Evolutionary conservation across 1,139 yeast species (phyloP).

Genomic region (Arxiozyma telluris): DNA sequence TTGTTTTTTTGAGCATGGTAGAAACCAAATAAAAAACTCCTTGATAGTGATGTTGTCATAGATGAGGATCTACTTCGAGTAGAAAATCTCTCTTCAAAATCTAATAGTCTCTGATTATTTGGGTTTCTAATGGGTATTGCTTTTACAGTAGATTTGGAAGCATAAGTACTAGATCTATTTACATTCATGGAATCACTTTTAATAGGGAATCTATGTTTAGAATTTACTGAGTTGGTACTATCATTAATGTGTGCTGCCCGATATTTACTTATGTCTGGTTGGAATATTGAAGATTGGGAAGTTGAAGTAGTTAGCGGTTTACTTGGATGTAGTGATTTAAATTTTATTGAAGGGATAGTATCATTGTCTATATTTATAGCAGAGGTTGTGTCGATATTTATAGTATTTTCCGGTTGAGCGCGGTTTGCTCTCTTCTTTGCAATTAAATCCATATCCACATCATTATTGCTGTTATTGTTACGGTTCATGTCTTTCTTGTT

Average conservation of each 20-base stretch:
- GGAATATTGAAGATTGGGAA: not conserved
- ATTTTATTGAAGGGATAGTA: not conserved
- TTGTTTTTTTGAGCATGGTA: constrained; percentile 25
- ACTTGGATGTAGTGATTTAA: not conserved
- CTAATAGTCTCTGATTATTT: constrained; percentile 5
- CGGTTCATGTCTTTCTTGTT: not conserved
- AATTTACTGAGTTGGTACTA: constrained; percentile 11
- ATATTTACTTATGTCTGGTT: not conserved
- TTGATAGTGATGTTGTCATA: constrained; percentile 34
- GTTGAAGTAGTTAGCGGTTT: not conserved
- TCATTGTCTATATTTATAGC: not conserved
- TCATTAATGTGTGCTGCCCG: constrained; percentile 1
- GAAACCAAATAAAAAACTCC: constrained; percentile 41
- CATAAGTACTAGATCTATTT: constrained; percentile 29
- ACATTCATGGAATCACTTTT: constrained; percentile 17
- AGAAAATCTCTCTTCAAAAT: constrained; percentile 20
- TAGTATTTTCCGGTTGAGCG: not conserved
- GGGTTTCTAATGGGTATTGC: constrained; percentile 28
- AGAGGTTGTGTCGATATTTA: not conserved
- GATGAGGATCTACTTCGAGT: constrained; percentile 32
- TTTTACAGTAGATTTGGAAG: constrained; percentile 28
- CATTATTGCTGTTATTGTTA: not conserved
- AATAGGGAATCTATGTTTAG: constrained; percentile 14
- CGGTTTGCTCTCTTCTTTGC: not conserved
- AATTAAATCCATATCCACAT: not conserved